Evolutionary conservation across 352 stramenopile genomes (phyloP).

Genomic region (Phytopythium chamaehyphon): DNA sequence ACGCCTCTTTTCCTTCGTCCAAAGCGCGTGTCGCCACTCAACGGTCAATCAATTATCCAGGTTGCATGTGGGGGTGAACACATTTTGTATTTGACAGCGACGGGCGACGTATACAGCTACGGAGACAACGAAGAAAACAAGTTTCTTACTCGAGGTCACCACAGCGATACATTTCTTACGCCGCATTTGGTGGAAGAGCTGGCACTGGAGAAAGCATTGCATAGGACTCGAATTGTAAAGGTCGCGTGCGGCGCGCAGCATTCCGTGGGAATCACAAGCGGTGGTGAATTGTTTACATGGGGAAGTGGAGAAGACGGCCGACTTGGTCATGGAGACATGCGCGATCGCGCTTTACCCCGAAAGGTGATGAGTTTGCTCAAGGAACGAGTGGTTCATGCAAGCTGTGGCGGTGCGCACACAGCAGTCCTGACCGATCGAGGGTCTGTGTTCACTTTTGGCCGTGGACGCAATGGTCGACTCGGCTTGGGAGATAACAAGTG

Average conservation of each 20-base stretch:
- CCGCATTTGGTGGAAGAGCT: conserved; percentile 77
- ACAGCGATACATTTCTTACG: conserved; percentile 31
- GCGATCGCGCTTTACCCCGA: conserved; percentile 61
- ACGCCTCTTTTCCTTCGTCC: conserved; percentile 60
- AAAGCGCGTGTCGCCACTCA: conserved; percentile 46
- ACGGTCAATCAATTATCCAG: conserved; percentile 61
- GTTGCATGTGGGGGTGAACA: conserved; percentile 76
- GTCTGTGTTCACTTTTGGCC: conserved; percentile 70
- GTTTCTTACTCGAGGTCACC: conserved; percentile 8
- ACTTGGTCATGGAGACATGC: conserved; percentile 77
- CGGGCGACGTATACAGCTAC: conserved; percentile 77
- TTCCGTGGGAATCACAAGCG: conserved; percentile 63
- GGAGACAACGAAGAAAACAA: conserved; percentile 67
- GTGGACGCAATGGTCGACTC: conserved; percentile 66
- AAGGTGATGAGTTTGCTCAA: conserved; percentile 80
- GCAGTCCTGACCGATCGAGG: conserved; percentile 59
- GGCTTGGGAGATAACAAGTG: conserved; percentile 75
- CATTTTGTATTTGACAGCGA: conserved; percentile 69
- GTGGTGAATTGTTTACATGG: conserved; percentile 78
- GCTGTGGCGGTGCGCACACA: conserved; percentile 75
- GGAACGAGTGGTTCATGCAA: conserved; percentile 59
- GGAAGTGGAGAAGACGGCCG: conserved; percentile 78
- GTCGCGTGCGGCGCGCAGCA: conserved; percentile 76
- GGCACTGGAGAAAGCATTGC: conserved; percentile 72
- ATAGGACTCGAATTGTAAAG: conserved; percentile 52